Conservation (phyloP, 1,284 basidiomycete species). For the Cystobasidium sp. region DNA sequence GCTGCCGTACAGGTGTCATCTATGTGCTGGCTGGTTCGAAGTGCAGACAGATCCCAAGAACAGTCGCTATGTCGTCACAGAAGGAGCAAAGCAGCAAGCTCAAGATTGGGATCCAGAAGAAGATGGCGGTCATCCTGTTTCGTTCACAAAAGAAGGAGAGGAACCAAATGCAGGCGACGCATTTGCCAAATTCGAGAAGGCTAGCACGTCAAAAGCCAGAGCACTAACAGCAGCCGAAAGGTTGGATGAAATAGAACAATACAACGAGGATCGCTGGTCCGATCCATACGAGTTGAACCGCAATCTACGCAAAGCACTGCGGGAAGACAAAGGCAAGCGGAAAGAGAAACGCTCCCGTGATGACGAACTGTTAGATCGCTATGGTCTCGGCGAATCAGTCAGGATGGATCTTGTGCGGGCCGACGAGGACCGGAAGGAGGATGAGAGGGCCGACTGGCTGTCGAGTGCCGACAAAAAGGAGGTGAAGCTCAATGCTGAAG, state of each 20-base stretch:
- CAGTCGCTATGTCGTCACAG: slow-evolving; percentile 87
- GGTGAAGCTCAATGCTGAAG: slow-evolving; percentile 21
- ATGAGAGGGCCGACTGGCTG: slow-evolving; percentile 33
- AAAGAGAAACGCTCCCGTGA: slow-evolving; percentile 69
- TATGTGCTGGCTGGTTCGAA: slow-evolving; percentile 92
- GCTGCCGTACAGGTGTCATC: slow-evolving; percentile 67
- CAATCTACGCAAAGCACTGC: slow-evolving; percentile 75
- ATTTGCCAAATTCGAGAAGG: slow-evolving; percentile 84
- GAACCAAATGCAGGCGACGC: slow-evolving; percentile 71
- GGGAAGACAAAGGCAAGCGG: slow-evolving; percentile 80
- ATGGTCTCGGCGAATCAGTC: slow-evolving; percentile 47
- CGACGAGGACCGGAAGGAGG: slow-evolving; percentile 36
- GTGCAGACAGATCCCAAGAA: slow-evolving; percentile 98
- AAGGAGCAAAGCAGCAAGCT: slow-evolving; percentile 86
- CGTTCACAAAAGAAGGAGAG: slow-evolving; percentile 67
- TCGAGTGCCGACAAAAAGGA: slow-evolving; percentile 34
- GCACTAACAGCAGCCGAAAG: slow-evolving; percentile 73
- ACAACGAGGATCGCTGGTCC: slow-evolving; percentile 72
- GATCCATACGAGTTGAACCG: slow-evolving; percentile 83
- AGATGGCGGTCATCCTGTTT: slow-evolving; percentile 73
- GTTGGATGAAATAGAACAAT: slow-evolving; percentile 73
- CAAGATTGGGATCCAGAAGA: slow-evolving; percentile 96
- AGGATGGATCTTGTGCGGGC: slow-evolving; percentile 39
- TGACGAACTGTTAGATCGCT: slow-evolving; percentile 65
- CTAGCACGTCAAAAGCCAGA: slow-evolving; percentile 73